Evolutionary conservation across 2,329 filamentous ascomycete species (phyloP).

Genomic region (Aspergillus cejpii): DNA sequence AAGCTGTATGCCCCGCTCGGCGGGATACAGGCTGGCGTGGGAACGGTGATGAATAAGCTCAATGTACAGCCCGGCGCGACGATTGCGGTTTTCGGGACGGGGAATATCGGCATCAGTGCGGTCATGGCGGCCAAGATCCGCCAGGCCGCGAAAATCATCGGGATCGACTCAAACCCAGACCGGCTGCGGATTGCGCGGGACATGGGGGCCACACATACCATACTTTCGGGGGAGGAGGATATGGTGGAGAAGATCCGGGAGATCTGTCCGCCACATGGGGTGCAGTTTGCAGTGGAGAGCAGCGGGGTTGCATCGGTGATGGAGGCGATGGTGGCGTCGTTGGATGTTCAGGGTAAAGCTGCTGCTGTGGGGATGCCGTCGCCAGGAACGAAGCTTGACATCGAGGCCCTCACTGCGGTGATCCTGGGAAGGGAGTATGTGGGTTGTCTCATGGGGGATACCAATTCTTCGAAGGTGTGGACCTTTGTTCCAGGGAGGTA

Average conservation of each 20-base stretch:
- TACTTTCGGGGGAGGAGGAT: conserved; percentile 10
- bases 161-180: conserved; percentile 18
- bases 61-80: conserved; percentile 12
- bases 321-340: conserved; percentile 17
- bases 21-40: conserved; percentile 28
- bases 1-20: conserved; percentile 26
- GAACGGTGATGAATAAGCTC: conserved; percentile 22
- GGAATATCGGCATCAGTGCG: conserved; percentile 25
- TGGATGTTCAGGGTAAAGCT: conserved; percentile 15
- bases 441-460: conserved; percentile 19
- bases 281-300: conserved; percentile 18
- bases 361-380: conserved; percentile 17
- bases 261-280: conserved; percentile 3
- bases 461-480: conserved; percentile 15
- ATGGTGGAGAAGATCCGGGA: conserved; percentile 7
- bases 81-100: conserved; percentile 28
- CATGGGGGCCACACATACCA: conserved; percentile 24
- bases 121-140: conserved; percentile 29
- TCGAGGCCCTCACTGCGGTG: conserved; percentile 18
- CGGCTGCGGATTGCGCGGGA: conserved; percentile 20
- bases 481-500: background rate
- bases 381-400: conserved; percentile 7
- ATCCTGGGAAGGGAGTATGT: conserved; percentile 18
- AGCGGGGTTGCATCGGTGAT: conserved; percentile 15
- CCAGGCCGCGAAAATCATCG: conserved; percentile 20